These are phyloP conservation scores for Trypanosoma scelopori DNA, from an alignment of 208 protist species.

Conservation along the genomic window DNA sequence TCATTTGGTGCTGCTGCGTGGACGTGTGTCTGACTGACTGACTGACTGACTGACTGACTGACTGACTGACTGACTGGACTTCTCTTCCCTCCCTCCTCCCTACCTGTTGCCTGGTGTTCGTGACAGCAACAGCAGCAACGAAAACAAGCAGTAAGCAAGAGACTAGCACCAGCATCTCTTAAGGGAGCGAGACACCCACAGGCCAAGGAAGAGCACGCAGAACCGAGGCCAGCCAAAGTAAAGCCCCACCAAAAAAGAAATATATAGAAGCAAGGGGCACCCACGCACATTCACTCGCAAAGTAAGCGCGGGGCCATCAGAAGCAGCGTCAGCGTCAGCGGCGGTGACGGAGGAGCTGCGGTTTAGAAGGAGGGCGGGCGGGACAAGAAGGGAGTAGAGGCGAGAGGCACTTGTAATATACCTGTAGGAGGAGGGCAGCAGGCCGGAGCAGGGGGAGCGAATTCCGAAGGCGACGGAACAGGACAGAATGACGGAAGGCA, in stretches of 20 bases:
- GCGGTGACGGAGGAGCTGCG: background rate
- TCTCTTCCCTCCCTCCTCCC: no score
- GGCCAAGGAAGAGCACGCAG: background rate
- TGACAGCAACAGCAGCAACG: no score
- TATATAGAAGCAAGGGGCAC: background rate
- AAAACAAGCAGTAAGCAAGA: no score
- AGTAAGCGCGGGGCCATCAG: background rate
- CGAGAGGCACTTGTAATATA: background rate
- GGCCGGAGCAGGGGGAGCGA: background rate
- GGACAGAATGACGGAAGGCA: constrained; percentile 58
- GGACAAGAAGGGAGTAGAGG: background rate
- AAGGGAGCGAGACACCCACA: no score
- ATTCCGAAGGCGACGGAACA: background rate
- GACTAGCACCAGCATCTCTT: no score
- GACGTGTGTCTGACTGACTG: no score
- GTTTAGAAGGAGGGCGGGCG: background rate
- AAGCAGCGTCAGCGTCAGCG: background rate
- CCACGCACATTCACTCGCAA: background rate
- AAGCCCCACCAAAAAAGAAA: background rate
- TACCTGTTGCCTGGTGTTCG: no score
- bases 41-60: no score
- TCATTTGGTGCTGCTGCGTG: no score
- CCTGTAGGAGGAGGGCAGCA: background rate
- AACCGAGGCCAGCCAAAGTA: background rate
- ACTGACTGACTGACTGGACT: no score